Base-by-base conservation (phyloP, 2,329 filamentous ascomycete genomes). In the Pyrenophora seminiperda region DNA sequence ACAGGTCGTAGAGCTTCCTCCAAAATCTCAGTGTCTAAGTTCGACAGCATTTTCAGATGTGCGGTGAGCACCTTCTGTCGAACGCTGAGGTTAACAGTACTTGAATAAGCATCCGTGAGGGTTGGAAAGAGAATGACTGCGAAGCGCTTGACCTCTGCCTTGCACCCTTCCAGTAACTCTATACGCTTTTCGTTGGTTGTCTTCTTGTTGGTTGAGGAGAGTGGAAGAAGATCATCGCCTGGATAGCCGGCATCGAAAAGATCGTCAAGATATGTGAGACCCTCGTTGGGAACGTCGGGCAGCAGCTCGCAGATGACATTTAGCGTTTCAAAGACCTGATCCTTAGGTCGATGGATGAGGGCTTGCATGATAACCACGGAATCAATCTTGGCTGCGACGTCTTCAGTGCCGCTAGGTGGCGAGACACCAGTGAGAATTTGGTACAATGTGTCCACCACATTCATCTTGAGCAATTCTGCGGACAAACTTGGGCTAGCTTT, bases 341-440 rank as follows among this genome's bases (percentile, higher is more conserved):
- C 95, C 48, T 92, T 87, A 5, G 94, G 94, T 32, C 93, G 87
- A 68, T 97, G 94, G 43, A 99, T 96, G 56, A 99, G 81, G 30
- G 95, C 91, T 76, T 99, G 94, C 95, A 99, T 99, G 65, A 99
- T 94, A 37, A 99, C 84, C 47, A 97, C 93, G 67, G 91, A 96
- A 73, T 97, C 93, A 58, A 97, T 88, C 75, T 95, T 96, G 30
- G 84, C 88, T 22, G 86, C 88, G 49, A 91, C 83, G 70, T 93
- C 87, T 29, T 91, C 86, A 1, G 82, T 86, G 27, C 88, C 89
- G 55, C 80, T 83, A 0, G 94, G 94, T 1, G 94, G 92, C 0
- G 94, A 97, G 2, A 99, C 91, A 15, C 94, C 94, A 0, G 94
- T 97, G 41, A 99, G 77, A 33, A 99, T 97, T 73, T 99, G 94